phyloP scores from a whole-genome alignment of 2,329 filamentous ascomycete species.

The Purpureocillium takamizusanense region DNA sequence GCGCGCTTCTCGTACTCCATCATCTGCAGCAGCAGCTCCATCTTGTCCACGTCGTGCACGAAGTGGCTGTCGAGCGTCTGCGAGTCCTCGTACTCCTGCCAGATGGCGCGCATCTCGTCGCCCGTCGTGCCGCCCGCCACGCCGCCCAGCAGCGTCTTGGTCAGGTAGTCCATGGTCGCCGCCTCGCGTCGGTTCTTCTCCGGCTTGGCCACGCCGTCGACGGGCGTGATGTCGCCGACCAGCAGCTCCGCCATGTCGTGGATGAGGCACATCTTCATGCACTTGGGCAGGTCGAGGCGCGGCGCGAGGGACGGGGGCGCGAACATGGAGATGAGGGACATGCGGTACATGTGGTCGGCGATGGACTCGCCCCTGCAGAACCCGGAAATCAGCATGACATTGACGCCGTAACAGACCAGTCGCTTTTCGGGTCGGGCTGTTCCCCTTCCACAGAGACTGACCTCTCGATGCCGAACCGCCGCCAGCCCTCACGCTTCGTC shows the following conservation, averaged over 20 bases:
- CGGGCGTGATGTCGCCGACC: constrained; percentile 93
- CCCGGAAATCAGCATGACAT: constrained; percentile 1
- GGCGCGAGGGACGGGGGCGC: constrained; percentile 66
- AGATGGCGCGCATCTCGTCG: constrained; percentile 65
- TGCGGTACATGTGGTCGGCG: constrained; percentile 98
- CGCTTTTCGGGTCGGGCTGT: no score
- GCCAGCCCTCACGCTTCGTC: constrained; percentile 92
- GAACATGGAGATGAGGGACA: constrained; percentile 93
- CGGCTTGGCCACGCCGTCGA: constrained; percentile 72
- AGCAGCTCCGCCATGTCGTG: constrained; percentile 97
- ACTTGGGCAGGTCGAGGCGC: constrained; percentile 68
- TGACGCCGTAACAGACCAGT: background rate
- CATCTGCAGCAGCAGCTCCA: constrained; percentile 92
- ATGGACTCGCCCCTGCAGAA: constrained; percentile 70
- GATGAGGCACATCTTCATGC: constrained; percentile 90
- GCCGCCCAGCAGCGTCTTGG: constrained; percentile 59
- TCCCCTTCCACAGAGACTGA: constrained; percentile 16
- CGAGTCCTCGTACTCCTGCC: constrained; percentile 92
- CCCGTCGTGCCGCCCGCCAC: constrained; percentile 65
- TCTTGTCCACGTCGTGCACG: constrained; percentile 96
- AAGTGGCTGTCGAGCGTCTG: constrained; percentile 77
- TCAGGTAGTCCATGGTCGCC: constrained; percentile 87
- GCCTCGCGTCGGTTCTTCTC: constrained; percentile 87
- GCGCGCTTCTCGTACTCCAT: constrained; percentile 81
- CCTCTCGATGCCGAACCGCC: constrained; percentile 68